Evolutionary conservation across 2,329 filamentous ascomycete species (phyloP).

Genomic region (Phaeosphaeriaceae sp.): DNA sequence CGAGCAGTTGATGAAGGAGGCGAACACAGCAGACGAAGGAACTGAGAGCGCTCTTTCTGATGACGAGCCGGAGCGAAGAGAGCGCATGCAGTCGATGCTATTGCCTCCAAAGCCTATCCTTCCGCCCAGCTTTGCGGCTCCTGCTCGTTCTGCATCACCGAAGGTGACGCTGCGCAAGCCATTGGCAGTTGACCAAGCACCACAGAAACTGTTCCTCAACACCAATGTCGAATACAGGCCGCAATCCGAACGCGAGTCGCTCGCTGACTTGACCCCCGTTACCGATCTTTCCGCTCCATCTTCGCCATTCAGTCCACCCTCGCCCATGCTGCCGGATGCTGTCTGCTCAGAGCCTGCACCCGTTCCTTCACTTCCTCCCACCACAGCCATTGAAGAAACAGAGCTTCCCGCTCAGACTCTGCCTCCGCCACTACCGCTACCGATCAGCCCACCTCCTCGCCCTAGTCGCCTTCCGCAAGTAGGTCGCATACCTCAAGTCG

Average conservation of each 20-base stretch:
- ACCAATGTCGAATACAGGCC: slow-evolving; percentile 22
- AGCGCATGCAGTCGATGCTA: slow-evolving; percentile 48
- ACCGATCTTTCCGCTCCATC: slow-evolving; percentile 43
- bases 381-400: slow-evolving; percentile 7
- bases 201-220: slow-evolving; percentile 27
- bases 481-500: slow-evolving; percentile 83
- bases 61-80: slow-evolving; percentile 30
- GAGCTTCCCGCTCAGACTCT: slow-evolving; percentile 13
- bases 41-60: slow-evolving; percentile 28
- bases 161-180: slow-evolving; percentile 40
- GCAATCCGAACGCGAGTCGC: slow-evolving; percentile 21
- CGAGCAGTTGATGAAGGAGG: slow-evolving; percentile 56
- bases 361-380: background rate
- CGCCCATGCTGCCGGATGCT: slow-evolving; percentile 16
- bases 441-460: slow-evolving; percentile 45
- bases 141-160: slow-evolving; percentile 44
- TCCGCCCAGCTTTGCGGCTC: slow-evolving; percentile 30
- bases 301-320: slow-evolving; percentile 31
- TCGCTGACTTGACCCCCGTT: slow-evolving; percentile 40
- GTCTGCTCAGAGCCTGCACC: slow-evolving; percentile 1
- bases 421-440: slow-evolving; percentile 33
- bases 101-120: slow-evolving; percentile 47
- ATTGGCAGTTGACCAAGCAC: slow-evolving; percentile 19
- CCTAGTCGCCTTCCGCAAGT: slow-evolving; percentile 78
- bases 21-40: slow-evolving; percentile 37